Evolutionary conservation across 2,329 filamentous ascomycete genomes (phyloP).

Genomic region (Trichoderma sp.): DNA sequence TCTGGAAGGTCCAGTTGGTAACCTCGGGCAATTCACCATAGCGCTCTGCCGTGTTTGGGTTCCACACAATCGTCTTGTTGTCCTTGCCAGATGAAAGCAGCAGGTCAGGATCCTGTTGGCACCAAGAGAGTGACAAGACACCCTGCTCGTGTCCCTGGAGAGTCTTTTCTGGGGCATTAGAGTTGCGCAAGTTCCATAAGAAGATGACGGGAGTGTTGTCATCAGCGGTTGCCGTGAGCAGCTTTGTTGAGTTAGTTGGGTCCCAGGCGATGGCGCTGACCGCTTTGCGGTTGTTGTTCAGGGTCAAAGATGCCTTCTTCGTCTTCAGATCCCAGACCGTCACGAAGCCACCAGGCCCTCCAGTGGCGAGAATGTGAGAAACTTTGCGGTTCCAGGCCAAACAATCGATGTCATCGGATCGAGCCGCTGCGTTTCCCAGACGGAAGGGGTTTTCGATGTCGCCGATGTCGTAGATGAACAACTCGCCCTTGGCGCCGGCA

Average conservation of each 20-base stretch:
- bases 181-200: conserved; percentile 94
- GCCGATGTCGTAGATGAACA: conserved; percentile 93
- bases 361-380: conserved; percentile 91
- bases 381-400: conserved; percentile 99
- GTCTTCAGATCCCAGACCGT: conserved; percentile 98
- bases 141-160: conserved; percentile 92
- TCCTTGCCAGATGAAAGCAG: conserved; percentile 94
- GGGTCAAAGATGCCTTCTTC: conserved; percentile 92
- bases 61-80: conserved; percentile 94
- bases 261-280: conserved; percentile 98
- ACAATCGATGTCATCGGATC: conserved; percentile 92
- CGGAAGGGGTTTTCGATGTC: conserved; percentile 85
- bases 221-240: conserved; percentile 87
- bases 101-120: conserved; percentile 82
- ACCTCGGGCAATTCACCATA: conserved; percentile 94
- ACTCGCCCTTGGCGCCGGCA: conserved; percentile 89
- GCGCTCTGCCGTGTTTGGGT: conserved; percentile 82
- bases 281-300: conserved; percentile 92
- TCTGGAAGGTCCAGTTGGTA: conserved; percentile 99
- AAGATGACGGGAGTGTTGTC: conserved; percentile 85
- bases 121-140: conserved; percentile 93
- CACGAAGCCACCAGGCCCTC: conserved; percentile 88
- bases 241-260: conserved; percentile 88
- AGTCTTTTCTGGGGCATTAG: conserved; percentile 86
- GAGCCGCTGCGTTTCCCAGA: conserved; percentile 80